Evolutionary conservation across 2,329 filamentous ascomycete genomes (phyloP).

Genomic region (Pseudogymnoascus sp.): DNA sequence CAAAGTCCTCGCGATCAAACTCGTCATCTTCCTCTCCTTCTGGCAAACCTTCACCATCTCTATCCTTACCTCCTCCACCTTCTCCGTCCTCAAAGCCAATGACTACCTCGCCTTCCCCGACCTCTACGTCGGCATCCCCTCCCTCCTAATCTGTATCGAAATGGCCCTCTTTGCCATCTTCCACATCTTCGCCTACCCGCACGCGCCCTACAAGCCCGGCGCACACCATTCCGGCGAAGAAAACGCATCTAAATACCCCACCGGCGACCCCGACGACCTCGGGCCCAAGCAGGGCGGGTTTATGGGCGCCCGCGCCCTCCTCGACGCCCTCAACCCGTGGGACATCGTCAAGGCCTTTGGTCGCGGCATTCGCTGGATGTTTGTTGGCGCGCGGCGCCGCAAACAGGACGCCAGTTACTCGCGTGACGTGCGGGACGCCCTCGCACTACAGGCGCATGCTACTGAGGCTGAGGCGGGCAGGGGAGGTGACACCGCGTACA

Average conservation of each 20-base stretch:
- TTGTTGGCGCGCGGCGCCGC: slow-evolving; percentile 60
- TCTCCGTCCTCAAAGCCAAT: slow-evolving; percentile 53
- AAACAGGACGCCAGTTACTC: slow-evolving; percentile 44
- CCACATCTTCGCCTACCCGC: slow-evolving; percentile 77
- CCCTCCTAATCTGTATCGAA: slow-evolving; percentile 69
- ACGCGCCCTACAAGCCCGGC: slow-evolving; percentile 52
- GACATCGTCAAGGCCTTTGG: slow-evolving; percentile 75
- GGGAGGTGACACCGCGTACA: slow-evolving; percentile 1
- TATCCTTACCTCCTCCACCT: slow-evolving; percentile 44
- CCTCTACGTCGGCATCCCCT: slow-evolving; percentile 72
- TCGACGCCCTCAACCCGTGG: slow-evolving; percentile 70
- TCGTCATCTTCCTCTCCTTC: slow-evolving; percentile 86
- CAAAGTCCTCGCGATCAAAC: slow-evolving; percentile 79
- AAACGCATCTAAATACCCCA: slow-evolving; percentile 37
- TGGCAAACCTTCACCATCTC: slow-evolving; percentile 66
- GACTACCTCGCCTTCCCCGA: slow-evolving; percentile 60
- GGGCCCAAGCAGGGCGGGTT: slow-evolving; percentile 53
- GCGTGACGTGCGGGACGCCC: neutral
- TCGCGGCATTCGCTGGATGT: slow-evolving; percentile 70
- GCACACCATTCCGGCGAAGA: slow-evolving; percentile 24
- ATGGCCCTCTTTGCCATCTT: slow-evolving; percentile 74
- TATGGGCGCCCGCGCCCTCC: slow-evolving; percentile 54
- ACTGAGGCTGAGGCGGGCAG: neutral
- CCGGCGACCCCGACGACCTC: slow-evolving; percentile 36
- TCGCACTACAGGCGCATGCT: neutral